Evolutionary conservation across 371 early-diverging fungal species (phyloP).

Genomic region (Saksenaea oblongispora): DNA sequence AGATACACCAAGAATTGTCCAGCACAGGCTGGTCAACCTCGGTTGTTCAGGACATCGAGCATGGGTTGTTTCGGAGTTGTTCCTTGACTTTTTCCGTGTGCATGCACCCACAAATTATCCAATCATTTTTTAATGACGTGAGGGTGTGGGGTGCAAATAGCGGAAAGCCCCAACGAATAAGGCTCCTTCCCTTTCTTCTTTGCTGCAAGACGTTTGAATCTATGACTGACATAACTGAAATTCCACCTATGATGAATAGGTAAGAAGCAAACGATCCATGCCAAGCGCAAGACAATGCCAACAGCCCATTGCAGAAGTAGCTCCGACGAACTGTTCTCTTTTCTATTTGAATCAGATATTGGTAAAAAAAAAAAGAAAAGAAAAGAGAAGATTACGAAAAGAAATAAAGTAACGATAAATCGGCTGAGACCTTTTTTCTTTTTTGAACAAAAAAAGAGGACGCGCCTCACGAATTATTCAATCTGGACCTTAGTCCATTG

Average conservation of each 20-base stretch:
- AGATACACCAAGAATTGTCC: too few species aligned
- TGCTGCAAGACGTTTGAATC: background rate
- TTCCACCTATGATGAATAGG: background rate
- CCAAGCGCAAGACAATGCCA: background rate
- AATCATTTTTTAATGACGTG: too few species aligned
- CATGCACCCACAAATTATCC: too few species aligned
- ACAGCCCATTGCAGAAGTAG: background rate
- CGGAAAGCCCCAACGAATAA: too few species aligned
- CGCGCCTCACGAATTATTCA: background rate
- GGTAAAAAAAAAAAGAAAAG: background rate
- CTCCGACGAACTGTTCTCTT: background rate
- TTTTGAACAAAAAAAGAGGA: background rate
- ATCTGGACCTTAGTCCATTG: background rate
- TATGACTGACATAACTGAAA: constrained; percentile 11
- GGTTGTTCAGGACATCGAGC: too few species aligned
- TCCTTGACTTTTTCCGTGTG: too few species aligned
- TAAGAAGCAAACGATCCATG: background rate
- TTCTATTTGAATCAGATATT: background rate
- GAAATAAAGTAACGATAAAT: too few species aligned
- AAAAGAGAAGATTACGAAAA: background rate
- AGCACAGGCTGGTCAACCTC: too few species aligned
- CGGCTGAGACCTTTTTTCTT: background rate
- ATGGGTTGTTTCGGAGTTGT: too few species aligned
- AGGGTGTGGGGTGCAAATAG: too few species aligned
- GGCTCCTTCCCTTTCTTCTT: background rate